Percentiles rank a stretch among this genome's conserved stretches.
These are phyloP conservation scores for Phaffomyces opuntiae DNA, from an alignment of 805 yeast species.

Conservation along the genomic window DNA sequence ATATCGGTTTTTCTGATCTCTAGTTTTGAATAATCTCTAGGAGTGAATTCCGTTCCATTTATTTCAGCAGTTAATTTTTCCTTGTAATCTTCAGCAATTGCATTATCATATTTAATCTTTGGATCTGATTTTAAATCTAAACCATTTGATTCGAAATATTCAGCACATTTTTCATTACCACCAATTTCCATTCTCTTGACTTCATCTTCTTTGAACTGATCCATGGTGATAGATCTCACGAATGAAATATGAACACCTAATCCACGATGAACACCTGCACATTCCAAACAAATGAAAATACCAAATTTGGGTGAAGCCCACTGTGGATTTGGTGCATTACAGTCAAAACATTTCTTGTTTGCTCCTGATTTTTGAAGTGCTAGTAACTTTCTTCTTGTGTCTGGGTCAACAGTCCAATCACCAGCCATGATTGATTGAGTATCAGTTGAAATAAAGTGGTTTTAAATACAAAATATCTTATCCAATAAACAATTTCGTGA, in stretches of 20 bases:
- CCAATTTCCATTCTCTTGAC: conserved; percentile 87
- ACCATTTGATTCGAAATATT: conserved; percentile 67
- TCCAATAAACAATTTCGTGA: neutral
- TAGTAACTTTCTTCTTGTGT: conserved; percentile 71
- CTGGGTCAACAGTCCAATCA: conserved; percentile 90
- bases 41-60: conserved; percentile 58
- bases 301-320: conserved; percentile 99
- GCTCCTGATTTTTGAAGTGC: conserved; percentile 75
- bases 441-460: neutral
- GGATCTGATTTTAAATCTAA: conserved; percentile 58
- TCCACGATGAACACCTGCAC: conserved; percentile 96
- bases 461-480: too few relatives aligned
- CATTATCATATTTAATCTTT: conserved; percentile 74
- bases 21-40: conserved; percentile 48
- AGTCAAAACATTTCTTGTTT: conserved; percentile 88
- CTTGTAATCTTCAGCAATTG: conserved; percentile 92
- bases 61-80: conserved; percentile 67
- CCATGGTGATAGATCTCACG: conserved; percentile 97
- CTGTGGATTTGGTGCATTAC: conserved; percentile 94
- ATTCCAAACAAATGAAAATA: conserved; percentile 91
- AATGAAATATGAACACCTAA: conserved; percentile 95
- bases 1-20: conserved; percentile 22
- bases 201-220: conserved; percentile 94
- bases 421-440: conserved; percentile 22
- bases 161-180: conserved; percentile 73